Percentiles rank a stretch among this genome's conserved stretches.
phyloP scores from a whole-genome alignment of 192 early-diverging fungal genomes.

The Podila minutissima region DNA sequence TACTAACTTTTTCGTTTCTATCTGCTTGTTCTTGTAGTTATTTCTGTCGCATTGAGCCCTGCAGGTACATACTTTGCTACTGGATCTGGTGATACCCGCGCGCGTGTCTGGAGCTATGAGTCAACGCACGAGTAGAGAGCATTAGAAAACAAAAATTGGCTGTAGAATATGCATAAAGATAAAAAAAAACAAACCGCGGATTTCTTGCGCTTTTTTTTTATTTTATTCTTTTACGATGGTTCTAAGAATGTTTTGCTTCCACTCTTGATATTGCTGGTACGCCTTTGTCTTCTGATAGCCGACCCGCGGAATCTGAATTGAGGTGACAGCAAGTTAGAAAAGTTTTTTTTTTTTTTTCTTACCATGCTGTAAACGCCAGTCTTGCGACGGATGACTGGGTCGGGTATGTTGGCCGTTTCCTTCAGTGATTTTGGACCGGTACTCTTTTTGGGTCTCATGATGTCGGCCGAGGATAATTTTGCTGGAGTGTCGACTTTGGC shows the following conservation, averaged over 20 bases:
- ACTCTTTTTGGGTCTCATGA: slow-evolving; percentile 20
- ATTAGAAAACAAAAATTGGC: too few species aligned
- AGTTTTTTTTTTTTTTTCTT: not conserved
- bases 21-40: slow-evolving; percentile 67
- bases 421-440: slow-evolving; percentile 13
- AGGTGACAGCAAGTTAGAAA: not conserved
- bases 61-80: slow-evolving; percentile 92
- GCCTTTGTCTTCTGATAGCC: slow-evolving; percentile 31
- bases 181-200: too few species aligned
- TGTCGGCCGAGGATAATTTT: slow-evolving; percentile 13
- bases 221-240: slow-evolving; percentile 1
- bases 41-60: slow-evolving; percentile 88
- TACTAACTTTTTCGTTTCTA: not conserved
- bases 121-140: slow-evolving; percentile 14
- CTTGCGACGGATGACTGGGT: slow-evolving; percentile 7
- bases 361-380: slow-evolving; percentile 49
- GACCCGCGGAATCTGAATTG: slow-evolving; percentile 33
- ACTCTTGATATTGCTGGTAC: slow-evolving; percentile 33
- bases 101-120: slow-evolving; percentile 91
- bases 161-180: too few species aligned
- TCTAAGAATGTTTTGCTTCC: slow-evolving; percentile 15
- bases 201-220: not conserved
- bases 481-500: slow-evolving; percentile 11
- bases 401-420: slow-evolving; percentile 3
- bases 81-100: slow-evolving; percentile 93